A percentile compares a stretch with the other conserved stretches of the same genome.
These are phyloP conservation scores for Neospermospora avenae DNA, from an alignment of 2,329 filamentous ascomycete species.

Conservation along the genomic window DNA sequence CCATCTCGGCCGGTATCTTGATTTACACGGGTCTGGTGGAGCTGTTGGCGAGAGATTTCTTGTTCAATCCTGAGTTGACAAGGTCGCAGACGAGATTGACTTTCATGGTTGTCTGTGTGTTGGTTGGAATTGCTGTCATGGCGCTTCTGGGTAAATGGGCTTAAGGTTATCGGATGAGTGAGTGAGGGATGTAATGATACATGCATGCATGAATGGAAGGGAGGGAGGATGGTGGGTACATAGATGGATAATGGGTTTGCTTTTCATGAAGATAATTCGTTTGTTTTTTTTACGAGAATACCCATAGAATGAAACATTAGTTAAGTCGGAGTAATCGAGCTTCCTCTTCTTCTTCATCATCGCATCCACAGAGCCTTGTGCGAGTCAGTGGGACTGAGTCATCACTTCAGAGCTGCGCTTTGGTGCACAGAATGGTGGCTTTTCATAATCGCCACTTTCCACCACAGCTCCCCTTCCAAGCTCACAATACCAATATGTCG, in stretches of 20 bases:
- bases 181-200: background rate
- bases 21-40: conserved; percentile 50
- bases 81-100: conserved; percentile 37
- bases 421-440: too few species aligned
- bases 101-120: conserved; percentile 42
- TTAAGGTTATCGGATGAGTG: conserved; percentile 1
- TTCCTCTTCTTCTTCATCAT: background rate
- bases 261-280: too few species aligned
- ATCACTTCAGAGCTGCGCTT: too few species aligned
- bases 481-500: too few species aligned
- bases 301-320: background rate
- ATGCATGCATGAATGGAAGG: background rate
- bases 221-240: background rate
- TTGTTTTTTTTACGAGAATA: too few species aligned
- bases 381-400: too few species aligned
- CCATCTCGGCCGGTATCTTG: conserved; percentile 46
- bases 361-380: too few species aligned
- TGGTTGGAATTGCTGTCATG: conserved; percentile 45
- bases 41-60: conserved; percentile 46
- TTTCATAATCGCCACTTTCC: too few species aligned
- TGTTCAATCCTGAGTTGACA: conserved; percentile 46
- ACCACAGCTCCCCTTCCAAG: too few species aligned
- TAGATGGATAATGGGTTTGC: background rate
- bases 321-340: background rate
- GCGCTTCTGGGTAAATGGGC: conserved; percentile 51